Percentiles rank a stretch among this genome's conserved stretches.
These are phyloP conservation scores for Gaeumannomyces sp. DNA, from an alignment of 2,329 filamentous ascomycete species.

Conservation along the genomic window DNA sequence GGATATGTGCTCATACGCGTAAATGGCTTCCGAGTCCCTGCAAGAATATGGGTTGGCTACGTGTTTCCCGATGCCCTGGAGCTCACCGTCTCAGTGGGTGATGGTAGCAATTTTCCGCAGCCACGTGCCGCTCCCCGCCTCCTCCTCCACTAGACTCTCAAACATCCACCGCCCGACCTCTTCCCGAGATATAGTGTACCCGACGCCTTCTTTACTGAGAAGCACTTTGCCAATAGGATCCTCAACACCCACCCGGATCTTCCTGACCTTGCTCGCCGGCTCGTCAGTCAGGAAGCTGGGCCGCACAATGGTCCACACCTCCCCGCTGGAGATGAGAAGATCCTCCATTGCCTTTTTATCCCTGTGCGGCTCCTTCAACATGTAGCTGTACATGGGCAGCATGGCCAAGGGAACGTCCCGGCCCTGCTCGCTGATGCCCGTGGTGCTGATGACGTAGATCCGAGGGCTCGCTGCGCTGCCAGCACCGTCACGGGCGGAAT, in stretches of 20 bases:
- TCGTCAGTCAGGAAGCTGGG: constrained; percentile 24
- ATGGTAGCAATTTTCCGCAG: constrained; percentile 8
- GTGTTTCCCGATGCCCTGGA: no score
- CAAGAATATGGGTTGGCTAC: no score
- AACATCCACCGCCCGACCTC: constrained; percentile 37
- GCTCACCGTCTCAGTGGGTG: not conserved
- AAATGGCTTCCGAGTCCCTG: no score
- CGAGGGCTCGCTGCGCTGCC: constrained; percentile 20
- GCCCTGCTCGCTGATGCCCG: constrained; percentile 32
- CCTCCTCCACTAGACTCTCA: constrained; percentile 26
- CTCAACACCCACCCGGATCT: constrained; percentile 21
- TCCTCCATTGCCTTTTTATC: constrained; percentile 42
- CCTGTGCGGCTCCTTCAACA: constrained; percentile 31
- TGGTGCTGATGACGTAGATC: constrained; percentile 34
- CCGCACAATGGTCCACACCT: constrained; percentile 27
- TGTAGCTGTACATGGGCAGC: constrained; percentile 33
- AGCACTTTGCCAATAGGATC: constrained; percentile 18
- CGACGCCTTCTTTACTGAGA: constrained; percentile 22
- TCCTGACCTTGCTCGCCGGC: constrained; percentile 7
- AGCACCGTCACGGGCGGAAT: not conserved
- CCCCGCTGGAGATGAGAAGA: constrained; percentile 21
- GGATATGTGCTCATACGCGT: no score
- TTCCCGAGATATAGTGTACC: constrained; percentile 34
- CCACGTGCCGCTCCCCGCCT: constrained; percentile 8
- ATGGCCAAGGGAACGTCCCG: constrained; percentile 35